Conservation (phyloP, 202 grass and related monocot genomes). For the Digitaria exilis region DNA sequence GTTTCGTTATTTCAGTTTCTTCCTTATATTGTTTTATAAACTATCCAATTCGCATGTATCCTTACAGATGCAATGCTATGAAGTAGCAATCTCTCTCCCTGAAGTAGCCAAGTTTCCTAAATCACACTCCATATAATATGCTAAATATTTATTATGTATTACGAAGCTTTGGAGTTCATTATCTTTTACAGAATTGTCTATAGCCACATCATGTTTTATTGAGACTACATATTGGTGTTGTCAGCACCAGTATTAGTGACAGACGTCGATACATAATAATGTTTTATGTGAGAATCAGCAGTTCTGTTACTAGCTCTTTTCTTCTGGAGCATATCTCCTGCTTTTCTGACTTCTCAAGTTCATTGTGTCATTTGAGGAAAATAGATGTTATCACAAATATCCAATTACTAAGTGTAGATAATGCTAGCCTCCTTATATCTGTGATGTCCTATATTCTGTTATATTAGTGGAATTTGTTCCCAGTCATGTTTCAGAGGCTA, state of each 20-base stretch:
- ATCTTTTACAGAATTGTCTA: constrained; percentile 1
- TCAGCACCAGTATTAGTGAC: background rate
- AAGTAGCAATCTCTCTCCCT: background rate
- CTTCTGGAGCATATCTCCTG: background rate
- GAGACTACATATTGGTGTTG: background rate
- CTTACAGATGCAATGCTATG: background rate
- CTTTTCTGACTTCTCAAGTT: background rate
- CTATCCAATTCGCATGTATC: background rate
- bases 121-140: background rate
- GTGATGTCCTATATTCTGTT: background rate
- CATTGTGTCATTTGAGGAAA: background rate
- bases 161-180: background rate
- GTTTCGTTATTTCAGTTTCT: background rate
- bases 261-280: background rate
- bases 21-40: background rate
- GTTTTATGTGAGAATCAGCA: background rate
- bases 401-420: background rate
- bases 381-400: background rate
- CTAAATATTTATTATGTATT: background rate
- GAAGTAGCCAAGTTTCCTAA: background rate
- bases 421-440: background rate
- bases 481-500: background rate
- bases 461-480: background rate
- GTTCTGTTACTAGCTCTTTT: background rate
- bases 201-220: too few relatives aligned